phyloP scores from a whole-genome alignment of 768 basidiomycete genomes.

The Phanerodontia chrysosporium region DNA sequence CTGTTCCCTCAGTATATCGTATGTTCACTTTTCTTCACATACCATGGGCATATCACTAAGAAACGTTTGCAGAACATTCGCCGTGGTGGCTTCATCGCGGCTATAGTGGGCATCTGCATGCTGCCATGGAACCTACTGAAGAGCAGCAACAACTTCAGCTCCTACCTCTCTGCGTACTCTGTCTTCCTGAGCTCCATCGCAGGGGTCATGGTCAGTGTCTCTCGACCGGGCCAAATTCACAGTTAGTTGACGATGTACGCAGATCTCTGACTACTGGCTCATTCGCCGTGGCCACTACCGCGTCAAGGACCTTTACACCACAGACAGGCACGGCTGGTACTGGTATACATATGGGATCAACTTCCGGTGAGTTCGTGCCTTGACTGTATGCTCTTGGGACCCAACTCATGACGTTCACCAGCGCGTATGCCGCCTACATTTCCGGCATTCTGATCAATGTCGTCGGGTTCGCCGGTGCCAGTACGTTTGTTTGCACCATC shows the following conservation, averaged over 20 bases:
- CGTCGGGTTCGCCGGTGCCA: constrained; percentile 76
- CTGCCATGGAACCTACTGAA: constrained; percentile 75
- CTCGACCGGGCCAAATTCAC: neutral
- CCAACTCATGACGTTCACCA: constrained; percentile 16
- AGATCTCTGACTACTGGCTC: constrained; percentile 79
- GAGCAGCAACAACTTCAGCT: constrained; percentile 70
- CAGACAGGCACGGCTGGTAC: constrained; percentile 60
- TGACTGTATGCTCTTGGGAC: neutral
- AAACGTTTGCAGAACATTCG: constrained; percentile 59
- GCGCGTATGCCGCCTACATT: constrained; percentile 64
- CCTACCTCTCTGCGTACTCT: constrained; percentile 78
- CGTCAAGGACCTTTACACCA: constrained; percentile 66
- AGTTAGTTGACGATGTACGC: neutral
- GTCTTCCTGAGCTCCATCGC: constrained; percentile 80
- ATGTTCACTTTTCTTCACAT: too few species aligned
- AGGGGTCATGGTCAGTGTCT: constrained; percentile 66
- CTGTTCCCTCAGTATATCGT: constrained; percentile 74
- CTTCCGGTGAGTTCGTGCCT: constrained; percentile 42
- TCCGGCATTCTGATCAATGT: constrained; percentile 79
- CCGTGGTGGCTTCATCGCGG: constrained; percentile 80
- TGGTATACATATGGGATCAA: constrained; percentile 74
- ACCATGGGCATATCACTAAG: neutral
- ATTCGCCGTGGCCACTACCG: constrained; percentile 66
- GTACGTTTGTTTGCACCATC: constrained; percentile 31
- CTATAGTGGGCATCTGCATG: constrained; percentile 70